Conservation (phyloP, 805 yeast genomes). For the Kodamaea laetipori region DNA sequence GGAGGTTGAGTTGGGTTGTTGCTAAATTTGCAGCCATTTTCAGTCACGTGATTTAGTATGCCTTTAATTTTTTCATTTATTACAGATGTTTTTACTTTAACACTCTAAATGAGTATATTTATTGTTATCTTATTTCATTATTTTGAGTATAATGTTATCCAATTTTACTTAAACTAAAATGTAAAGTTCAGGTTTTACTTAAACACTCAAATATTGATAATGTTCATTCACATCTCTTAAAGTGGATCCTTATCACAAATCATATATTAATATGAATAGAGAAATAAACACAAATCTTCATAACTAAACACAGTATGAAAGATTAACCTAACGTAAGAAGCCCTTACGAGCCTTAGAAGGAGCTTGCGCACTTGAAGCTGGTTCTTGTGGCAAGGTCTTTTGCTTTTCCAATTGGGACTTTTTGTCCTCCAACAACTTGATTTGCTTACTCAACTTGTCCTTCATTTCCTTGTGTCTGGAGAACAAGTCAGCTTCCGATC, state of each 20-base stretch:
- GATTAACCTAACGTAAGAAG: conserved; percentile 63
- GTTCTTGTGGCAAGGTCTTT: conserved; percentile 54
- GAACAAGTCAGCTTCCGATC: conserved; percentile 94
- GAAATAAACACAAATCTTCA: conserved; percentile 5
- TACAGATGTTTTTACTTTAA: too few relatives aligned
- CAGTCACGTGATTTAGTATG: not conserved
- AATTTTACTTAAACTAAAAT: too few relatives aligned
- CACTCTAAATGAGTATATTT: too few relatives aligned
- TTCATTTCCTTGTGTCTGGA: conserved; percentile 96
- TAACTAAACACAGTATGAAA: conserved; percentile 7
- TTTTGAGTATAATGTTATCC: too few relatives aligned
- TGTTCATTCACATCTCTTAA: too few relatives aligned
- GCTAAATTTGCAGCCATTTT: too few relatives aligned
- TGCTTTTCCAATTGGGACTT: conserved; percentile 73
- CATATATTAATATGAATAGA: conserved; percentile 6
- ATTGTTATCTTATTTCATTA: too few relatives aligned
- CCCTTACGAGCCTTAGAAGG: conserved; percentile 71
- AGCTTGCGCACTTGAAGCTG: conserved; percentile 50
- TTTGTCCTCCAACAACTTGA: conserved; percentile 87
- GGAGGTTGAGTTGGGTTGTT: not conserved
- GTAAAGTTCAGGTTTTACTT: too few relatives aligned
- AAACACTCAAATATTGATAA: not conserved
- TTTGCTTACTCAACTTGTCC: conserved; percentile 86
- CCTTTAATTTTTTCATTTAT: too few relatives aligned
- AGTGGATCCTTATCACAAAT: too few relatives aligned